Evolutionary conservation across 2,329 filamentous ascomycete genomes (phyloP), one percentile per base, ranked within the genome.

Genomic region (Fusarium sp.): DNA sequence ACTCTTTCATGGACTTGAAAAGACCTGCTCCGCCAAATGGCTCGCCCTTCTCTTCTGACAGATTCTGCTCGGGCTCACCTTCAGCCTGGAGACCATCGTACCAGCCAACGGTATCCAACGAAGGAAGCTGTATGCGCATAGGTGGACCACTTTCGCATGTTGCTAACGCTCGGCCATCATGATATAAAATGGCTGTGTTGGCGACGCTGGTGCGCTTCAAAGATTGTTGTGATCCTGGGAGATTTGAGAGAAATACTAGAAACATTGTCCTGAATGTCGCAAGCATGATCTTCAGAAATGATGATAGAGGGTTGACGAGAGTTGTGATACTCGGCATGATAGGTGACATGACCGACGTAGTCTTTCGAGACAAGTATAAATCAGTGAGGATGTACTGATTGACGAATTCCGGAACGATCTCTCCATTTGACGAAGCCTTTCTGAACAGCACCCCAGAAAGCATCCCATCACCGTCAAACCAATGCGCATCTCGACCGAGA

Each of bases 381-480:
- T 93, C 91, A 0, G 91, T 93, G 27, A 91, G 78, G 51, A 93
- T 83, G 73, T 88, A 92, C 71, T 91, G 89, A 65, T 92, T 92
- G 58, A 91, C 89, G 58, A 92, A 93, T 57, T 90, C 83, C 0
- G 90, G 90, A 61, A 82, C 77, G 3, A 90, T 83, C 5, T 82
- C 77, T 0, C 22, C 59, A 10, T 60, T 43, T 6, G 8, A 76
- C 8, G 80, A 78, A 5, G 79, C 78, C 4, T 29, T 55, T 29
- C 81, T 75, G 91, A 93, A 20, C 83, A 83, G 24, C 1, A 93
- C 90, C 3, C 91, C 91, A 30, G 87, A 87, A 14, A 93, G 85
- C 91, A 93, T 93, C 7, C 91, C 91, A 76, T 93, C 90, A 32
- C 91, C 91, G 71, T 93, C 91, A 66, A 93, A 93, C 90, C 90